These are phyloP conservation scores for Hanseniaspora pseudoguilliermondii DNA, from an alignment of 805 yeast species.

Conservation along the genomic window DNA sequence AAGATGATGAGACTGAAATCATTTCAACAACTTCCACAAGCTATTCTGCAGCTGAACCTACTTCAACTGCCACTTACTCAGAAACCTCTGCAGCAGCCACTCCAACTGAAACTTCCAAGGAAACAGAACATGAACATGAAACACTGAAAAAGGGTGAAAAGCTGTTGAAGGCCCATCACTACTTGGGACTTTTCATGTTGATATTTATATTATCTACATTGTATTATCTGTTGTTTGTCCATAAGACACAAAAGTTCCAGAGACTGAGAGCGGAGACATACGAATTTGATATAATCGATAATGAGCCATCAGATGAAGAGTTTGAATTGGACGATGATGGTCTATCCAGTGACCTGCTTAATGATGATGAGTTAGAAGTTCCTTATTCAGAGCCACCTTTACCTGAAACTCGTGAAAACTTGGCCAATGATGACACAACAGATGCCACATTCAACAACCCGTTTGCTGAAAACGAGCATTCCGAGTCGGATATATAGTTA, in stretches of 20 bases:
- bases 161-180: slow-evolving; percentile 6
- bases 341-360: not conserved
- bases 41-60: not conserved
- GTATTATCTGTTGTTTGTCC: slow-evolving; percentile 34
- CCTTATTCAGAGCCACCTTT: no score
- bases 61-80: not conserved
- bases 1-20: not conserved
- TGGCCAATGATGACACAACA: not conserved
- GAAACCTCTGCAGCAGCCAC: not conserved
- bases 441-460: not conserved
- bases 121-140: not conserved
- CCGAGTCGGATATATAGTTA: not conserved
- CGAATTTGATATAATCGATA: slow-evolving; percentile 67
- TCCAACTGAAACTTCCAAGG: not conserved
- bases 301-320: slow-evolving; percentile 30
- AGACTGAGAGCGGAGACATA: slow-evolving; percentile 57
- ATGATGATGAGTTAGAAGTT: not conserved
- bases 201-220: slow-evolving; percentile 30
- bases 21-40: not conserved
- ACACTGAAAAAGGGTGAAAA: slow-evolving; percentile 3
- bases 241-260: slow-evolving; percentile 33
- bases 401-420: not conserved
- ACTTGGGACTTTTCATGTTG: not conserved
- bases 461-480: not conserved
- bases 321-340: not conserved